Percentiles rank a stretch among this genome's conserved stretches.
These are phyloP conservation scores for Apiospora kogelbergensis DNA, from an alignment of 2,329 filamentous ascomycete species.

Conservation along the genomic window DNA sequence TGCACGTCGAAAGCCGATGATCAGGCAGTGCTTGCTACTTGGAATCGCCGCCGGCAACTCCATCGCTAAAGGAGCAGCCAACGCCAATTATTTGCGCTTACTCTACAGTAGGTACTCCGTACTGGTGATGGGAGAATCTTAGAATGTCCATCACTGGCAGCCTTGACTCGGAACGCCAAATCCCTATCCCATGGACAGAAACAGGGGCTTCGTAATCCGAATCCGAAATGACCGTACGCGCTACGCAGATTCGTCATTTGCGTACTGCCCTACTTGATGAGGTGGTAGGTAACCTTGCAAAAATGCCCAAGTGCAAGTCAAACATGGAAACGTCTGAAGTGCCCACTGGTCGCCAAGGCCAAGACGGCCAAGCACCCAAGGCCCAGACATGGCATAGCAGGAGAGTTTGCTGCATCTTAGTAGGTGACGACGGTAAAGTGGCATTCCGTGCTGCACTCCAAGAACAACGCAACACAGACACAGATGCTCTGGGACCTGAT, in stretches of 20 bases:
- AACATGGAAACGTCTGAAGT: constrained; percentile 2
- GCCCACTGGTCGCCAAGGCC: neutral
- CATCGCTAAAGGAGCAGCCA: too few relatives aligned
- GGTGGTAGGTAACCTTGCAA: neutral
- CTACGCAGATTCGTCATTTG: neutral
- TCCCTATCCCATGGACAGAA: neutral
- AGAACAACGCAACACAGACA: too few relatives aligned
- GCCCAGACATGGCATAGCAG: neutral
- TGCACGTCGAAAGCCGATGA: neutral
- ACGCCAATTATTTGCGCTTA: too few relatives aligned
- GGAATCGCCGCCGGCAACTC: too few relatives aligned
- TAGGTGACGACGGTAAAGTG: neutral
- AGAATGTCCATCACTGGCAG: neutral
- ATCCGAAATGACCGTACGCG: neutral
- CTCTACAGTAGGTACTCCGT: too few relatives aligned
- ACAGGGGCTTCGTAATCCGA: constrained; percentile 4
- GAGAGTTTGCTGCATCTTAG: neutral
- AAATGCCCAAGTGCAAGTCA: constrained; percentile 3
- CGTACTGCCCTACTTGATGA: neutral
- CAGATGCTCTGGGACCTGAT: neutral
- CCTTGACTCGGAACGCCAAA: neutral
- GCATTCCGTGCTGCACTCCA: neutral
- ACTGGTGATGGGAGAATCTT: too few relatives aligned
- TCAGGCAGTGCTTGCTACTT: neutral
- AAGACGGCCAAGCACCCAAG: neutral